Evolutionary conservation across 2,329 filamentous ascomycete species (phyloP).

Genomic region (Curvularia eragrostidis): DNA sequence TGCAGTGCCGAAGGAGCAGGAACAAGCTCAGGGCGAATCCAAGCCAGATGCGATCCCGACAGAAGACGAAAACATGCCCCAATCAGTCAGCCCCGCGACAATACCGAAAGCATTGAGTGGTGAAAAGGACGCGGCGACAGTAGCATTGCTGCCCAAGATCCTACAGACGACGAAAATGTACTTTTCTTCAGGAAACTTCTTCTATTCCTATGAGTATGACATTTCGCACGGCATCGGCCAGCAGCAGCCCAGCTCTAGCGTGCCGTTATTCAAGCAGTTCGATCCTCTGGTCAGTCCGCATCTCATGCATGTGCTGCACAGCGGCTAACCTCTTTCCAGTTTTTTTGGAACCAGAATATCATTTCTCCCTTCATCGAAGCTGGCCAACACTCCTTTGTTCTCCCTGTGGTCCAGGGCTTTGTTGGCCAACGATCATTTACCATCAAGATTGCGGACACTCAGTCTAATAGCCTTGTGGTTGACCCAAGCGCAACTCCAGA

Average conservation of each 20-base stretch:
- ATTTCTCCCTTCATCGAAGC: constrained; percentile 74
- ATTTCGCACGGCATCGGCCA: constrained; percentile 71
- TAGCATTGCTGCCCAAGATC: constrained; percentile 76
- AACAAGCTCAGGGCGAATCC: constrained; percentile 21
- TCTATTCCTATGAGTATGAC: constrained; percentile 94
- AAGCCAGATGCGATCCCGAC: constrained; percentile 32
- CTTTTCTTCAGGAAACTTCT: constrained; percentile 84
- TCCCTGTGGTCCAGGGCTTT: constrained; percentile 93
- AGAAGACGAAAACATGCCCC: constrained; percentile 27
- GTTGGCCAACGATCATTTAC: constrained; percentile 85
- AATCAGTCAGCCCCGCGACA: constrained; percentile 40
- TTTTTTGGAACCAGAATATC: constrained; percentile 90
- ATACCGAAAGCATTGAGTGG: constrained; percentile 46
- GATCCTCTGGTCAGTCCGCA: constrained; percentile 66
- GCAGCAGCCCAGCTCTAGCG: constrained; percentile 53
- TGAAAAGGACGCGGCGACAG: constrained; percentile 41
- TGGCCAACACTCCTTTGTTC: constrained; percentile 72
- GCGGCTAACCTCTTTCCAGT: constrained; percentile 53
- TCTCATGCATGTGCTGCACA: not conserved
- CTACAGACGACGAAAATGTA: constrained; percentile 83
- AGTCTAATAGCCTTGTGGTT: constrained; percentile 43
- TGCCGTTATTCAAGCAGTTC: constrained; percentile 73
- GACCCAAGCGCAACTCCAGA: constrained; percentile 43
- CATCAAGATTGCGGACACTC: constrained; percentile 61
- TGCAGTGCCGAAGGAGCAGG: constrained; percentile 34